Percentiles rank a stretch among this genome's conserved stretches.
phyloP scores from a whole-genome alignment of 345 rosid species.

The Melaleuca quinquenervia region DNA sequence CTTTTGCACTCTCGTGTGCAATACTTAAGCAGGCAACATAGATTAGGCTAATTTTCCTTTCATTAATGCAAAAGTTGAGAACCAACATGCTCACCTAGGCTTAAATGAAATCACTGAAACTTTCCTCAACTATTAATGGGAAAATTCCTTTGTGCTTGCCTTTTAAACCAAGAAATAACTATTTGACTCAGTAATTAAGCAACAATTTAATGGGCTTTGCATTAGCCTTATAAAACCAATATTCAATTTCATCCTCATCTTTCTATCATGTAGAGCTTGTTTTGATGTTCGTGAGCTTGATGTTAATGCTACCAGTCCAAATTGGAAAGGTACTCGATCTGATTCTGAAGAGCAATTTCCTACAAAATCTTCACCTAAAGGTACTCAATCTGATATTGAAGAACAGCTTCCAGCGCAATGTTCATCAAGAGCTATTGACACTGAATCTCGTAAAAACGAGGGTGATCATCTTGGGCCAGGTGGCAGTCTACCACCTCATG shows the following conservation, averaged over 20 bases:
- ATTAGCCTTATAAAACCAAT: not conserved
- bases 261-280: constrained; percentile 58
- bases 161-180: not conserved
- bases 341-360: constrained; percentile 36
- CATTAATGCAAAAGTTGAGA: not conserved
- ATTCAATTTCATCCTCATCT: not conserved
- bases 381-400: constrained; percentile 21
- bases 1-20: not conserved
- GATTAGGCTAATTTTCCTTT: not conserved
- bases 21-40: not conserved
- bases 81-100: not conserved
- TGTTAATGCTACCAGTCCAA: constrained; percentile 43
- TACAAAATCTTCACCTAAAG: constrained; percentile 16
- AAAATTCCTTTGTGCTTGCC: not conserved
- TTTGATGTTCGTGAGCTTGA: constrained; percentile 75
- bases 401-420: constrained; percentile 22
- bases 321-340: constrained; percentile 31
- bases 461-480: constrained; percentile 34
- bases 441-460: constrained; percentile 32
- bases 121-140: not conserved
- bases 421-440: constrained; percentile 20
- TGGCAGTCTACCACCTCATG: constrained; percentile 35
- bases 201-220: not conserved
- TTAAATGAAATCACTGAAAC: not conserved
- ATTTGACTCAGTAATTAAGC: not conserved